phyloP scores from a whole-genome alignment of 1,139 yeast species.

The Geotrichum citri-aurantii region DNA sequence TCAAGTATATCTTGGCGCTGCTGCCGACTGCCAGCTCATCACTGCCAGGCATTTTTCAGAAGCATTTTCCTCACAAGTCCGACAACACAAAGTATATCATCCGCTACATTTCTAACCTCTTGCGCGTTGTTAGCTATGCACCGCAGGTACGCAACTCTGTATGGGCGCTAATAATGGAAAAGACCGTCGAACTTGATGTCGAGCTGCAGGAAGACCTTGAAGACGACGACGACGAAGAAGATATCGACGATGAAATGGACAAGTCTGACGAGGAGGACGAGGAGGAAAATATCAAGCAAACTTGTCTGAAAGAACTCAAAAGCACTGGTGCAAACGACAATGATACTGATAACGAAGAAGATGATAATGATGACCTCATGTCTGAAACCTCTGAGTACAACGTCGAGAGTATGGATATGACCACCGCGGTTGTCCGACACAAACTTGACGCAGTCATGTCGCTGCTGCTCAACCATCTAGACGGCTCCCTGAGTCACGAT shows the following conservation, averaged over 20 bases:
- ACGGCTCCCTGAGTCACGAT: constrained; percentile 46
- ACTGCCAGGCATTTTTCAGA: constrained; percentile 54
- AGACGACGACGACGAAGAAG: constrained; percentile 74
- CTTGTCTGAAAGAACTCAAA: constrained; percentile 19
- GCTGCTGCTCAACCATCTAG: constrained; percentile 49
- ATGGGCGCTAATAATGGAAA: constrained; percentile 78
- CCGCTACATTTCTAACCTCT: constrained; percentile 60
- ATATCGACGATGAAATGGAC: constrained; percentile 52
- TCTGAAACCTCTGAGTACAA: constrained; percentile 37
- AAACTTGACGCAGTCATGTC: constrained; percentile 68
- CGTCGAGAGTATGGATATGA: constrained; percentile 29
- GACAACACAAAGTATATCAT: constrained; percentile 50
- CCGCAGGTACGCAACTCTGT: constrained; percentile 60
- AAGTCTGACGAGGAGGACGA: constrained; percentile 42
- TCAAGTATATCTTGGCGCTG: constrained; percentile 56
- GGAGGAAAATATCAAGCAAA: constrained; percentile 31
- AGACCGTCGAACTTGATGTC: constrained; percentile 83
- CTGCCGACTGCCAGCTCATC: constrained; percentile 76
- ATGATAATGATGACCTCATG: constrained; percentile 35
- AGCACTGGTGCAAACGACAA: constrained; percentile 19
- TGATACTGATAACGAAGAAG: constrained; percentile 28
- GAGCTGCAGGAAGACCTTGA: constrained; percentile 86
- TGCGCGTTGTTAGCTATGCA: constrained; percentile 59
- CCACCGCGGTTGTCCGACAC: constrained; percentile 30
- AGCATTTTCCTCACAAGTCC: constrained; percentile 73